Evolutionary conservation across 306 rosid genomes (phyloP), one percentile per base, ranked within the genome.

Genomic region (Prunus mume): DNA sequence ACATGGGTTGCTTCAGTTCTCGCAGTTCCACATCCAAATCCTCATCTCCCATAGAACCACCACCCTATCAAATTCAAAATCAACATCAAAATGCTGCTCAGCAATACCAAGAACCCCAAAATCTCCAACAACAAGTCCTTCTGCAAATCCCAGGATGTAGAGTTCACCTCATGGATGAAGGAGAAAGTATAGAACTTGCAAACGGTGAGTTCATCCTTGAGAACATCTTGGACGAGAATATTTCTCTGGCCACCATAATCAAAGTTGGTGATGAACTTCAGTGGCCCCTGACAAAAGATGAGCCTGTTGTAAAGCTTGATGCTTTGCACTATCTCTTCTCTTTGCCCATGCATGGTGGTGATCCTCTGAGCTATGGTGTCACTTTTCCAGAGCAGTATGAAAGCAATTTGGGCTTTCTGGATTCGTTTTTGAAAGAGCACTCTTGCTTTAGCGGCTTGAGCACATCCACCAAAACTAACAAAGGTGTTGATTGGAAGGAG

Each of bases 211-310:
- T 95, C 91, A 85, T 28, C 74, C 76, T 95, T 51, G 77, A 83
- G 68, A 85, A 78, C 79, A 79, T 91, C 78, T 52, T 77, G 15
- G 97, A 95, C 22, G 88, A 89, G 8, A 81, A 79, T 46, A 83
- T 89, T 17, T 85, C 87, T n/a, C 82, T 95, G 0, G 97, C 97
- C 22, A 92, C 99, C 58, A 79, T 95, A 22, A 68, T 95, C 57
- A 90, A 80, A 77, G 90, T 92, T 0, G 96, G 91, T 18, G 86
- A 89, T 8, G 92, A 90, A 34, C 77, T 95, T 64, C 94, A 90
- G 17, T 95, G 99, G 97, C 99, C 97, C n/a, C 76, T 95, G 78
- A 92, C 99, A 18, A 92, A 92, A 78, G 99, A 95, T 74, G 97
- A 92, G 90, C 99, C 97, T 3, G 99, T 95, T 0, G 93, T 95